Conservation (phyloP, 1,139 yeast genomes). For the Kluyveromyces sp. region DNA sequence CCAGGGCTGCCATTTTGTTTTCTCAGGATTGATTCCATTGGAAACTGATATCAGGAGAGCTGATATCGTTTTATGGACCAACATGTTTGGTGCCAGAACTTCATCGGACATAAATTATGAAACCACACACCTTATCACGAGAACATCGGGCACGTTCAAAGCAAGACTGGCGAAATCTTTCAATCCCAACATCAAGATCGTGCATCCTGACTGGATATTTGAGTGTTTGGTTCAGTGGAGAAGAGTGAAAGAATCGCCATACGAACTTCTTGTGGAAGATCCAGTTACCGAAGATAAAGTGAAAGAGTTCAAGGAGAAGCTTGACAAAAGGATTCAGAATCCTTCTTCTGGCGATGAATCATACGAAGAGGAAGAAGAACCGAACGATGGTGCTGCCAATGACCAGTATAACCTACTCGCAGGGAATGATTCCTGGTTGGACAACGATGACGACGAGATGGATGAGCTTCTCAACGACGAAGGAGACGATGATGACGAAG, state of each 20-base stretch:
- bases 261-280: constrained; percentile 42
- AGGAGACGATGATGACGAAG: constrained; percentile 31
- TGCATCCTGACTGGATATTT: constrained; percentile 91
- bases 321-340: constrained; percentile 18
- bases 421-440: constrained; percentile 31
- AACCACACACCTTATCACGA: constrained; percentile 87
- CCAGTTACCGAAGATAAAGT: constrained; percentile 36
- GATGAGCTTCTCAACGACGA: constrained; percentile 29
- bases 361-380: constrained; percentile 19
- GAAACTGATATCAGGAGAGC: constrained; percentile 64
- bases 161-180: constrained; percentile 67
- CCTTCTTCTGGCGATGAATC: constrained; percentile 9
- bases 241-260: constrained; percentile 57
- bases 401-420: constrained; percentile 29
- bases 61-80: constrained; percentile 88
- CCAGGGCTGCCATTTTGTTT: constrained; percentile 61
- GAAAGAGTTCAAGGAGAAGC: constrained; percentile 26
- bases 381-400: constrained; percentile 21
- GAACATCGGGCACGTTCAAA: constrained; percentile 67
- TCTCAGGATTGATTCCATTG: constrained; percentile 81
- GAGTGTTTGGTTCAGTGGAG: constrained; percentile 78
- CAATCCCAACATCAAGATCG: constrained; percentile 64
- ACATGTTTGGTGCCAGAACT: constrained; percentile 84
- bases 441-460: constrained; percentile 28
- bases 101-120: constrained; percentile 63